Evolutionary conservation across 1,284 basidiomycete genomes (phyloP).

Genomic region (Fomitopsis schrenkii): DNA sequence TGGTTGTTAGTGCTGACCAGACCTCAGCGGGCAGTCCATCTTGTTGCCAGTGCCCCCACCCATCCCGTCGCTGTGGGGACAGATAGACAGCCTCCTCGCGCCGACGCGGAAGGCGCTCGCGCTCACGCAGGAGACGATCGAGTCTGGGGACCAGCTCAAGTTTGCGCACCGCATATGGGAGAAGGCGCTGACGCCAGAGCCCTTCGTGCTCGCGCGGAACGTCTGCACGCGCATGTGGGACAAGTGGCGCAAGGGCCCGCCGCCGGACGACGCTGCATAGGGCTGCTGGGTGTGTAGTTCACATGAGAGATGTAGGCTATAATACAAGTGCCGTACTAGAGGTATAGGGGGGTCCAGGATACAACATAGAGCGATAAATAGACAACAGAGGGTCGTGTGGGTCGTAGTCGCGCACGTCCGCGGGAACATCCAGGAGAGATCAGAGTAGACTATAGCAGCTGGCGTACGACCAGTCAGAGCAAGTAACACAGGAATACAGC

Average conservation of each 20-base stretch:
- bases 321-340: background rate
- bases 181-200: constrained; percentile 27
- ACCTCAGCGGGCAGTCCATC: constrained; percentile 15
- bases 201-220: constrained; percentile 25
- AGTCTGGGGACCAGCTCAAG: constrained; percentile 22
- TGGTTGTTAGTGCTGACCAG: background rate
- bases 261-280: constrained; percentile 15
- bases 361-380: background rate
- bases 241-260: constrained; percentile 18
- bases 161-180: constrained; percentile 25
- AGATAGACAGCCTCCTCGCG: constrained; percentile 24
- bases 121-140: constrained; percentile 22
- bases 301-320: background rate
- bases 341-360: background rate
- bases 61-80: constrained; percentile 16
- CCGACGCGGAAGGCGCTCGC: constrained; percentile 25
- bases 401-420: background rate
- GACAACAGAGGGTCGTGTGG: background rate
- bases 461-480: background rate
- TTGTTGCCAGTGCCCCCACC: constrained; percentile 22
- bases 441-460: background rate
- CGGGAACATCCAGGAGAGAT: background rate
- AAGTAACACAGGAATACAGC: background rate
- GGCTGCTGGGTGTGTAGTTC: background rate
- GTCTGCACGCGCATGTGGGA: constrained; percentile 26